Conservation (phyloP, 2,329 filamentous ascomycete genomes). For the Exophiala sp. region DNA sequence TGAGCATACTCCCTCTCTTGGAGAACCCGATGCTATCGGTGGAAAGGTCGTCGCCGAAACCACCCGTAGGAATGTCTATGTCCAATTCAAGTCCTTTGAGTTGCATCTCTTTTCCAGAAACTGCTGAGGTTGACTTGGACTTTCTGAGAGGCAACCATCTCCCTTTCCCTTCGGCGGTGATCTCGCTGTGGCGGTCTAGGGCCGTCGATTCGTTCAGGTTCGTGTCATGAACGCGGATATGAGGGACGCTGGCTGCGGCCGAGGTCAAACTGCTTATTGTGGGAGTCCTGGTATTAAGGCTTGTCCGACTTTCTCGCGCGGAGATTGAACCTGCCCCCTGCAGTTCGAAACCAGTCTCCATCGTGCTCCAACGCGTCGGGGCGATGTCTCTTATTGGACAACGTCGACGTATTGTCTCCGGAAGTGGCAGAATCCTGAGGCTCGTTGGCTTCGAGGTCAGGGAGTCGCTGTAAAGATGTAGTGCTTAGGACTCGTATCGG, state of each 20-base stretch:
- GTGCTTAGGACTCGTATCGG: constrained; percentile 16
- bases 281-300: constrained; percentile 18
- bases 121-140: constrained; percentile 6
- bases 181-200: constrained; percentile 8
- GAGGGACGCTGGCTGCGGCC: constrained; percentile 21
- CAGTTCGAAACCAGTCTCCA: constrained; percentile 11
- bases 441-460: constrained; percentile 13
- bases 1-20: constrained; percentile 54
- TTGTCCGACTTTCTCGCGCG: constrained; percentile 21
- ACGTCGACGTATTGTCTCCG: constrained; percentile 21
- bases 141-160: constrained; percentile 18
- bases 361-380: constrained; percentile 19
- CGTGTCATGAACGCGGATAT: constrained; percentile 19
- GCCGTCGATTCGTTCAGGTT: constrained; percentile 1
- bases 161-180: constrained; percentile 7
- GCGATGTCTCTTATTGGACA: constrained; percentile 20
- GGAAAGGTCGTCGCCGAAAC: constrained; percentile 47
- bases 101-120: constrained; percentile 8
- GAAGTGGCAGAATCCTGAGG: constrained; percentile 9
- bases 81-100: constrained; percentile 50
- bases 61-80: constrained; percentile 46
- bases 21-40: constrained; percentile 53
- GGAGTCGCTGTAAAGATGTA: constrained; percentile 14
- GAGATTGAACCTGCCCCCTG: constrained; percentile 18
- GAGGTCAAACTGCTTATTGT: constrained; percentile 22